Evolutionary conservation across 2,329 filamentous ascomycete genomes (phyloP).

Genomic region (Trichophyton verrucosum): DNA sequence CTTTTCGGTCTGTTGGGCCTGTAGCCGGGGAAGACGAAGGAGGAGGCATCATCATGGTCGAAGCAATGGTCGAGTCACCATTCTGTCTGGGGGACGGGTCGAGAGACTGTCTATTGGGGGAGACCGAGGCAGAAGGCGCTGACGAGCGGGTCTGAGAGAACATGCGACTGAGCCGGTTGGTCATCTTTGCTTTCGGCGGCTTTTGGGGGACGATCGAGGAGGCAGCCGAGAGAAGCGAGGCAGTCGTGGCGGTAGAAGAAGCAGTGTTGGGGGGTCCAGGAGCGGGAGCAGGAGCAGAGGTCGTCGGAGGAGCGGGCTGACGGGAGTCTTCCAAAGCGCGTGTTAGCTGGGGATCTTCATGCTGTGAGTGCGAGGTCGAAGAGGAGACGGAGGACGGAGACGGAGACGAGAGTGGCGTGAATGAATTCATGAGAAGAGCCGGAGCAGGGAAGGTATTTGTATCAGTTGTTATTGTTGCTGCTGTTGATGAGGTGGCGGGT

Average conservation of each 20-base stretch:
- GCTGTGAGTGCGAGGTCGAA: slow-evolving; percentile 18
- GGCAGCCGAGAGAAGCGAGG: neutral
- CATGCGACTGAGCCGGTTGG: slow-evolving; percentile 35
- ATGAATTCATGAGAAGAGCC: slow-evolving; percentile 27
- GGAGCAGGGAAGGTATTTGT: neutral
- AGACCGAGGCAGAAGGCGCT: slow-evolving; percentile 15
- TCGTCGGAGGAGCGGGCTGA: slow-evolving; percentile 17
- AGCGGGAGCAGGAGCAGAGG: slow-evolving; percentile 3
- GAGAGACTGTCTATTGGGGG: slow-evolving; percentile 18
- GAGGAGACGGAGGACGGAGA: slow-evolving; percentile 23
- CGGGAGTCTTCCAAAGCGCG: slow-evolving; percentile 33
- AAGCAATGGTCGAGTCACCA: neutral
- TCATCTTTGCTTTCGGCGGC: slow-evolving; percentile 31
- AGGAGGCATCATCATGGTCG: neutral
- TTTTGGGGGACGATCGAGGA: slow-evolving; percentile 21
- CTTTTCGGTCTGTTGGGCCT: neutral
- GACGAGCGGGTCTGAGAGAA: slow-evolving; percentile 29
- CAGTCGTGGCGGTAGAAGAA: neutral
- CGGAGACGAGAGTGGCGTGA: slow-evolving; percentile 30
- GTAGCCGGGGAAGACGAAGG: neutral
- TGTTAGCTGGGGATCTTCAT: slow-evolving; percentile 26
- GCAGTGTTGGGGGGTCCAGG: slow-evolving; percentile 7
- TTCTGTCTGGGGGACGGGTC: neutral
- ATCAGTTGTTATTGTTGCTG: too few species aligned
- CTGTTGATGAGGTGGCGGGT: slow-evolving; percentile 12